Base-by-base conservation (phyloP, 176 grass and related monocot genomes). In the Melocanna baccifera region DNA sequence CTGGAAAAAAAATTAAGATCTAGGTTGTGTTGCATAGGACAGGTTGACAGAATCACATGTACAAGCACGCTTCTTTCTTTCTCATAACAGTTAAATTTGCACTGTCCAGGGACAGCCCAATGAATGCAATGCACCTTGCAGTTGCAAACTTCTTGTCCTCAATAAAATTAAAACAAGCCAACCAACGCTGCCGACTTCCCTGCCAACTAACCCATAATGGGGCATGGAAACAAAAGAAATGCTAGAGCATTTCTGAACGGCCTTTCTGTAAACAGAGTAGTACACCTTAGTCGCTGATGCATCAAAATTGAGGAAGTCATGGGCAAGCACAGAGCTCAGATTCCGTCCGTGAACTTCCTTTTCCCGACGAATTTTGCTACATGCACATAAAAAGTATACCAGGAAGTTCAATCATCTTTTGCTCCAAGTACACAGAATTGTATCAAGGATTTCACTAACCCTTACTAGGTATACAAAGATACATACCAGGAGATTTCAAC, bases 101-200 rank as follows among this genome's bases (percentile, higher is more conserved):
- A 23, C 5, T 40, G 65, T 22, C 13, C 30, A 52, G 12, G 28
- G 53, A 77, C 73, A 71, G 57, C 53, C 42, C 45, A 62, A 78
- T 86, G 2, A 90, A 90, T 86, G 83, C 83, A 34, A 40, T 40
- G n/a, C n/a, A 12, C n/a, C 22, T 1, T 66, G 78, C 46, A 69
- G 63, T 40, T 66, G 73, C 73, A 73, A 41, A 8, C 66, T 86
- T 43, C 66, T 41, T 78, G 67, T 67, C 47, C 26, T 52, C 58
- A 16, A 66, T 57, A 50, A 59, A 63, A 55, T 47, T 68, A 80
- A 74, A 52, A 52, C 63, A 76, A 42, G 11, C 19, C 53, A 81
- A 23, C 83, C 3, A 43, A 41, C 65, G 3, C 47, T 79, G 81
- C 66, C 56, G 22, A 34, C 75, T 80, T 73, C 81, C 81, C 22